phyloP scores from a whole-genome alignment of 73 alveolate species.

The Diophrys appendiculata region DNA sequence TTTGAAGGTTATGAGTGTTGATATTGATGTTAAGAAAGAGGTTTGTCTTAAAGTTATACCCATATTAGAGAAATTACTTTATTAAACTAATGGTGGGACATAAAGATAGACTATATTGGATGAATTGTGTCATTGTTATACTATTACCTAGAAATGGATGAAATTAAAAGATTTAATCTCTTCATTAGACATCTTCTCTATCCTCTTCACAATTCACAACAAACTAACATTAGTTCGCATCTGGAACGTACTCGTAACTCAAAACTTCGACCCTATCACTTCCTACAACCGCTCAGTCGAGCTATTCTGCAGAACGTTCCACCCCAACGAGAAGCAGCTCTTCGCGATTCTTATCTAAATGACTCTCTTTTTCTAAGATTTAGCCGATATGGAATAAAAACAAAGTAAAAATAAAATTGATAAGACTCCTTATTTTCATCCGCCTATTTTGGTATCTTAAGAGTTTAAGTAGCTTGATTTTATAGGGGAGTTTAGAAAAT shows the following conservation, averaged over 20 bases:
- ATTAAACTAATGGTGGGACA: too few species aligned
- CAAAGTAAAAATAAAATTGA: not conserved
- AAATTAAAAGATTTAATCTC: constrained; percentile 58
- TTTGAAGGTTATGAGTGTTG: too few species aligned
- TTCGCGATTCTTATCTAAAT: constrained; percentile 70
- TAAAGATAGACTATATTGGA: too few species aligned
- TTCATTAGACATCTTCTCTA: constrained; percentile 56
- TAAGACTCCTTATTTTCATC: too few species aligned
- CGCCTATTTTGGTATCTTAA: too few species aligned
- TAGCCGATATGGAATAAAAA: constrained; percentile 65
- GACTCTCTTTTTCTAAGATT: constrained; percentile 68
- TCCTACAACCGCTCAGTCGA: constrained; percentile 76
- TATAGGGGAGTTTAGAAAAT: too few species aligned
- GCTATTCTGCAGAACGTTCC: constrained; percentile 66
- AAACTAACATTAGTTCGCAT: constrained; percentile 53
- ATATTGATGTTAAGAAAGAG: too few species aligned
- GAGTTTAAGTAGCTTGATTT: too few species aligned
- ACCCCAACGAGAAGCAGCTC: constrained; percentile 69
- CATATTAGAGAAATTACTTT: too few species aligned
- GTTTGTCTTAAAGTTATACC: too few species aligned
- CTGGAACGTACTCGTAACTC: constrained; percentile 69
- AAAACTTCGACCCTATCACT: constrained; percentile 75
- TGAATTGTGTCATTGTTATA: too few species aligned
- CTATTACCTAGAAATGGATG: constrained; percentile 51
- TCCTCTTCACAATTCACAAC: constrained; percentile 14